Evolutionary conservation across 331 rosid species (phyloP).

Genomic region (Dryas integrifolia): DNA sequence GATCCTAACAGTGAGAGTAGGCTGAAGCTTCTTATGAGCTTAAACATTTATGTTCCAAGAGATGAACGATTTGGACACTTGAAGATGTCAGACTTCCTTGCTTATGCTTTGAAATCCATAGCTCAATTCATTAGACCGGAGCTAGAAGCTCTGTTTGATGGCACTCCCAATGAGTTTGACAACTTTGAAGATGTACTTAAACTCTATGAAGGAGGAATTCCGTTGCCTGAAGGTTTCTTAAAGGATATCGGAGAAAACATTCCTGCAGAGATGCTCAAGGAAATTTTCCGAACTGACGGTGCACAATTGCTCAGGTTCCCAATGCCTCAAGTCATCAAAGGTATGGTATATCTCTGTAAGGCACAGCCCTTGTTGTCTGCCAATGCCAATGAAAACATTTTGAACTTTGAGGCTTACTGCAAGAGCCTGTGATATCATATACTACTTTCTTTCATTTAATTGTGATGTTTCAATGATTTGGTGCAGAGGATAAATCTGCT

Average conservation of each 20-base stretch:
- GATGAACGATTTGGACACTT: slow-evolving; percentile 85
- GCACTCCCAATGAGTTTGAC: slow-evolving; percentile 64
- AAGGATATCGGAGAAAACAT: slow-evolving; percentile 44
- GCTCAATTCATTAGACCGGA: slow-evolving; percentile 64
- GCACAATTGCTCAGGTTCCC: slow-evolving; percentile 58
- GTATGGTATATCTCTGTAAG: slow-evolving; percentile 27
- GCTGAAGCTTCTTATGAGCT: slow-evolving; percentile 38
- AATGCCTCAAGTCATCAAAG: slow-evolving; percentile 69
- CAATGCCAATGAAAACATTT: neutral
- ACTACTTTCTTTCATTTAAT: neutral
- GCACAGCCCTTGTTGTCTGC: no score
- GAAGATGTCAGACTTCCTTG: slow-evolving; percentile 79
- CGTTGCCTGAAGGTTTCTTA: slow-evolving; percentile 48
- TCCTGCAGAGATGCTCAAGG: slow-evolving; percentile 59
- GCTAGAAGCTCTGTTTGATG: slow-evolving; percentile 53
- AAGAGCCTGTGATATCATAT: neutral
- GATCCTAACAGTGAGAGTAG: slow-evolving; percentile 56
- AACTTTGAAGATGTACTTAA: slow-evolving; percentile 52
- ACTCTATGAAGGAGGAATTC: slow-evolving; percentile 71
- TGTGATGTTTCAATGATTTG: slow-evolving; percentile 26
- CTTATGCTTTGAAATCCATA: slow-evolving; percentile 56
- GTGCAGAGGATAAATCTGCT: slow-evolving; percentile 57
- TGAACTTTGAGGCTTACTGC: neutral
- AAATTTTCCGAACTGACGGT: slow-evolving; percentile 64
- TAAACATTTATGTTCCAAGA: slow-evolving; percentile 69